These are phyloP conservation scores for Zopfia rhizophila DNA, from an alignment of 2,329 filamentous ascomycete genomes.

Conservation along the genomic window DNA sequence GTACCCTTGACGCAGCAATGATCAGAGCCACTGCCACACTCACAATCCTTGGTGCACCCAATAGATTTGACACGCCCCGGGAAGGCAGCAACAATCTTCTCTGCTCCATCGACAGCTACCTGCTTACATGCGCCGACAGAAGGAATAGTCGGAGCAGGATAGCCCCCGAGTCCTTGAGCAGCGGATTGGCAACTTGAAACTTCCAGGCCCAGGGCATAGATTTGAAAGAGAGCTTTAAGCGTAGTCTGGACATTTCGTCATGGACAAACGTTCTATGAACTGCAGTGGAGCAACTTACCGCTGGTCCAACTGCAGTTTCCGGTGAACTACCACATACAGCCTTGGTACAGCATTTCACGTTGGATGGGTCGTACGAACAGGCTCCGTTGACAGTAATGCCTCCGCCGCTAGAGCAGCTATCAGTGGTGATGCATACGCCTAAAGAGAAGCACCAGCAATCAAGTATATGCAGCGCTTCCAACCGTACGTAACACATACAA, in stretches of 20 bases:
- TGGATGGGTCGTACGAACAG: slow-evolving; percentile 51
- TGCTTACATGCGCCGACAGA: slow-evolving; percentile 29
- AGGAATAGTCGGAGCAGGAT: slow-evolving; percentile 21
- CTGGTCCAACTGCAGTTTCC: slow-evolving; percentile 32
- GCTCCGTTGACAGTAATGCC: slow-evolving; percentile 52
- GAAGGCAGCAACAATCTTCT: slow-evolving; percentile 28
- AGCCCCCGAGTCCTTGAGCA: slow-evolving; percentile 22
- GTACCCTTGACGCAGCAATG: slow-evolving; percentile 42
- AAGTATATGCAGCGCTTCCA: too few relatives aligned
- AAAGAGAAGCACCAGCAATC: too few relatives aligned
- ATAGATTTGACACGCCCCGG: slow-evolving; percentile 32
- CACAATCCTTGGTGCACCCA: slow-evolving; percentile 32
- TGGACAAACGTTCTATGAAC: too few relatives aligned
- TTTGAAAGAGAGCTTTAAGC: slow-evolving; percentile 22
- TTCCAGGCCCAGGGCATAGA: slow-evolving; percentile 31
- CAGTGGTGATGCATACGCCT: slow-evolving; percentile 54
- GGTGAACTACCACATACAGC: slow-evolving; percentile 41
- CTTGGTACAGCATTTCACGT: slow-evolving; percentile 59
- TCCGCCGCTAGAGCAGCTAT: slow-evolving; percentile 49
- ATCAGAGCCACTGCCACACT: slow-evolving; percentile 28
- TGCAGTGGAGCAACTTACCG: too few relatives aligned
- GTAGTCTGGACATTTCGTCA: too few relatives aligned
- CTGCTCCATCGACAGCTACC: slow-evolving; percentile 27
- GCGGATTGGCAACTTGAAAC: slow-evolving; percentile 34
- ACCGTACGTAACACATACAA: too few relatives aligned